Conservation (phyloP, 805 yeast genomes). For the Priceomyces castillae region DNA sequence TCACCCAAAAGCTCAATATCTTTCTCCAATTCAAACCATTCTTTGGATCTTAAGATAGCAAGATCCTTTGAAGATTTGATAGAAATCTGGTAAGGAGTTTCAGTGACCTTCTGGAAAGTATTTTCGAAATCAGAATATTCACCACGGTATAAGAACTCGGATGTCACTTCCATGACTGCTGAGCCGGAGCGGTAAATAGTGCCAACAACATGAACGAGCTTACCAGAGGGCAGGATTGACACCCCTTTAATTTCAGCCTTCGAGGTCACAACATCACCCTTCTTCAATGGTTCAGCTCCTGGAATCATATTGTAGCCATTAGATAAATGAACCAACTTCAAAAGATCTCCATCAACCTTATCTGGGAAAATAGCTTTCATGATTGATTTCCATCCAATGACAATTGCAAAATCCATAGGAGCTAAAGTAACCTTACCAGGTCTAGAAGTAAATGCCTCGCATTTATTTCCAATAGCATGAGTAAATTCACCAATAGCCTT, state of each 20-base stretch:
- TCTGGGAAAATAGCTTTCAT: constrained; percentile 98
- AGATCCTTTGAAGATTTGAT: constrained; percentile 80
- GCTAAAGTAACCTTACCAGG: constrained; percentile 82
- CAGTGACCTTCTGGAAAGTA: constrained; percentile 85
- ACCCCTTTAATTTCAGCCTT: constrained; percentile 85
- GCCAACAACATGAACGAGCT: constrained; percentile 93
- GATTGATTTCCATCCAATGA: constrained; percentile 97
- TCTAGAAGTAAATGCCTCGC: constrained; percentile 92
- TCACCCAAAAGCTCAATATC: constrained; percentile 70
- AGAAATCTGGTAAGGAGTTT: constrained; percentile 79
- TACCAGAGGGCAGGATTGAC: constrained; percentile 87
- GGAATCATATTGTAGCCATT: constrained; percentile 92
- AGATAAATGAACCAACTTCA: constrained; percentile 90
- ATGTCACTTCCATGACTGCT: constrained; percentile 90
- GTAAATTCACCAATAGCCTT: constrained; percentile 87
- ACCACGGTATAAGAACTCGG: constrained; percentile 97
- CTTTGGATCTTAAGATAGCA: constrained; percentile 91
- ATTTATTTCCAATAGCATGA: constrained; percentile 94
- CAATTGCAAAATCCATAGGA: constrained; percentile 99
- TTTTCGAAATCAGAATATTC: constrained; percentile 81
- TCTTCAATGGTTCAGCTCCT: constrained; percentile 84
- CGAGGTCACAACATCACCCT: constrained; percentile 81
- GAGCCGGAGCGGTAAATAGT: constrained; percentile 70
- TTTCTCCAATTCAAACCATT: constrained; percentile 89
- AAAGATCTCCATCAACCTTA: constrained; percentile 92